These are phyloP conservation scores for Fusarium veterinarium DNA, from an alignment of 2,329 filamentous ascomycete genomes.

Conservation along the genomic window DNA sequence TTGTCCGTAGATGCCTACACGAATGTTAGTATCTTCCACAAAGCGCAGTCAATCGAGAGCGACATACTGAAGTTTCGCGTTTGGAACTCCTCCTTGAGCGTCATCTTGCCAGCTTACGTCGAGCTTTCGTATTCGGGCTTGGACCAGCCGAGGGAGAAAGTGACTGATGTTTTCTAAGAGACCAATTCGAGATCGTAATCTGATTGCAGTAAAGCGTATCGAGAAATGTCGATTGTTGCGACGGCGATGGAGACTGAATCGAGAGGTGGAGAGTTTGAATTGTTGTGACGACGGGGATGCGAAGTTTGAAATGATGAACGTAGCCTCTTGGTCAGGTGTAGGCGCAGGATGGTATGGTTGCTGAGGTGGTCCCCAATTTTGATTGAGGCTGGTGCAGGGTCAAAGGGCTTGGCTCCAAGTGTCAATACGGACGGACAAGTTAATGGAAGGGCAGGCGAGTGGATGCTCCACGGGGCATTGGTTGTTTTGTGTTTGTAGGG, in stretches of 20 bases:
- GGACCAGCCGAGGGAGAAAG: constrained; percentile 14
- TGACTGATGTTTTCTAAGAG: constrained; percentile 2
- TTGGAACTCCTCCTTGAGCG: constrained; percentile 77
- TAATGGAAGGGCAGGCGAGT: constrained; percentile 2
- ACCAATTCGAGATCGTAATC: constrained; percentile 16
- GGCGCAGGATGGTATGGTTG: constrained; percentile 15
- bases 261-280: constrained; percentile 18
- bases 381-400: constrained; percentile 44
- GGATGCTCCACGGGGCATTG: constrained; percentile 31
- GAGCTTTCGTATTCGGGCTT: constrained; percentile 38
- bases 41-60: constrained; percentile 12
- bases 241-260: constrained; percentile 19
- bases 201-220: constrained; percentile 12
- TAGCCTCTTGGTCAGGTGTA: constrained; percentile 47
- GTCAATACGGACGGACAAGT: constrained; percentile 21
- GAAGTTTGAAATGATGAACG: constrained; percentile 48
- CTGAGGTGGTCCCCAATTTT: constrained; percentile 43
- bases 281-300: constrained; percentile 30
- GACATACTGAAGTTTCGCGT: constrained; percentile 79
- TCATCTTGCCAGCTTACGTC: constrained; percentile 65
- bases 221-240: constrained; percentile 36
- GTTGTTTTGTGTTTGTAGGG: constrained; percentile 36
- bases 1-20: constrained; percentile 78
- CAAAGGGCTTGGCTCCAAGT: constrained; percentile 35
- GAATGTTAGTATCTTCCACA: constrained; percentile 48